phyloP scores from a whole-genome alignment of 257 asterid genomes.

The Salvia hispanica region DNA sequence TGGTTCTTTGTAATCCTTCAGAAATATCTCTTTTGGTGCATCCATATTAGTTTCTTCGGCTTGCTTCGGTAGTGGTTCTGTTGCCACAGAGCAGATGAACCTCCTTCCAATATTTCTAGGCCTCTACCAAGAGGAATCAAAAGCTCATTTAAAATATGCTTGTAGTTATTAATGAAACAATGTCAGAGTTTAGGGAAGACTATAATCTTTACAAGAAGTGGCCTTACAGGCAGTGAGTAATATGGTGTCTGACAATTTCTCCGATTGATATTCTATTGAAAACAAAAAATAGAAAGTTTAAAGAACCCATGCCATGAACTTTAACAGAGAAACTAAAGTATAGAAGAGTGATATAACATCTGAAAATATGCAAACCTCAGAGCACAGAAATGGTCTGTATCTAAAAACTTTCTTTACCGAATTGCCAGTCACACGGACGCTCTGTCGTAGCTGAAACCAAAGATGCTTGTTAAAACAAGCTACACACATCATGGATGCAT shows the following conservation, averaged over 20 bases:
- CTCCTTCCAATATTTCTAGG: conserved; percentile 45
- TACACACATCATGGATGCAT: background rate
- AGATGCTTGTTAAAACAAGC: background rate
- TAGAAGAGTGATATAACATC: background rate
- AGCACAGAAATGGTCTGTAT: conserved; percentile 39
- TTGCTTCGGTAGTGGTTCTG: conserved; percentile 64
- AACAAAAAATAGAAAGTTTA: conserved; percentile 26
- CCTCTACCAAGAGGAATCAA: conserved; percentile 36
- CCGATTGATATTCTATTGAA: conserved; percentile 47
- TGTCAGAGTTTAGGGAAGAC: background rate
- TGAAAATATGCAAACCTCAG: conserved; percentile 51
- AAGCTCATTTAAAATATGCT: conserved; percentile 15
- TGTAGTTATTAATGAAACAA: conserved; percentile 4
- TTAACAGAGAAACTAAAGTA: conserved; percentile 1
- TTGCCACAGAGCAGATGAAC: conserved; percentile 79
- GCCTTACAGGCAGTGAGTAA: conserved; percentile 54
- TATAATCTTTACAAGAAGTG: background rate
- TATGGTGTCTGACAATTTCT: conserved; percentile 42
- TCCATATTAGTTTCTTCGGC: conserved; percentile 75
- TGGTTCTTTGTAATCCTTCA: conserved; percentile 93
- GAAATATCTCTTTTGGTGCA: conserved; percentile 78
- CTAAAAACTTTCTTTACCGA: conserved; percentile 45
- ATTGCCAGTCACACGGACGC: conserved; percentile 28
- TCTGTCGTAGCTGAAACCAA: conserved; percentile 46
- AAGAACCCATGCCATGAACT: background rate